Evolutionary conservation across 2,329 filamentous ascomycete genomes (phyloP), one percentile per base, ranked within the genome.

Genomic region (Didymella keratinophila): DNA sequence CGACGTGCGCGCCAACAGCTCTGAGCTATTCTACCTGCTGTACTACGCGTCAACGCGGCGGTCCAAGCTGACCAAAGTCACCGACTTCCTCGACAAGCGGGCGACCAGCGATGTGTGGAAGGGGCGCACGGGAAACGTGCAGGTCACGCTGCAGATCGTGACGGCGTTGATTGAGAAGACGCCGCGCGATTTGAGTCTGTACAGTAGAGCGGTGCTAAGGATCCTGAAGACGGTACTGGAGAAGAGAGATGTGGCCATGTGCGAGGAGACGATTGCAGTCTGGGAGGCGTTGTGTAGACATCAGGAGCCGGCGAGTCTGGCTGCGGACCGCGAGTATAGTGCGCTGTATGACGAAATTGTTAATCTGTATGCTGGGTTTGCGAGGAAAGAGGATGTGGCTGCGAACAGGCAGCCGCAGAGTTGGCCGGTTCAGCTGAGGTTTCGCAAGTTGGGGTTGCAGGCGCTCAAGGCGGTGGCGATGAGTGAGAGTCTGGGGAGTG

Each of bases 11-110:
- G 93, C 95, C 43, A 98, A 98, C 79, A 92, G 92, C 66, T 96
- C 92, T 80, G 95, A 99, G 82, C 87, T 99, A 63, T 96, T 92
- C 79, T 98, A 98, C 76, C 86, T 99, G 65, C 87, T 98, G 53
- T 98, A 96, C 84, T 98, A 99, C 82, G 93, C 92, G 61, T 96
- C 91, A 74, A 97, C 93, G 69, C 91, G 94, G 60, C 89, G 92
- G 65, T 94, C 91, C 79, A 99, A 98, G 84, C 88, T 98, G 69
- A 92, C 95, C 73, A 99, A 99, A 80, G 93, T 99, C 67, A 93
- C 92, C 77, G 88, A 88, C 69, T 99, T 97, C 75, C 84, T 99
- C 65, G 93, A 98, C 81, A 96, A 94, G 83, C 92, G 94, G 81
- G 95, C 92, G 21, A 91, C 91, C 61, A 89, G 88, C 72, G 95